A percentile compares a stretch with the other conserved stretches of the same genome.
phyloP scores from a whole-genome alignment of 352 stramenopile species.

The Globisporangium nunn region DNA sequence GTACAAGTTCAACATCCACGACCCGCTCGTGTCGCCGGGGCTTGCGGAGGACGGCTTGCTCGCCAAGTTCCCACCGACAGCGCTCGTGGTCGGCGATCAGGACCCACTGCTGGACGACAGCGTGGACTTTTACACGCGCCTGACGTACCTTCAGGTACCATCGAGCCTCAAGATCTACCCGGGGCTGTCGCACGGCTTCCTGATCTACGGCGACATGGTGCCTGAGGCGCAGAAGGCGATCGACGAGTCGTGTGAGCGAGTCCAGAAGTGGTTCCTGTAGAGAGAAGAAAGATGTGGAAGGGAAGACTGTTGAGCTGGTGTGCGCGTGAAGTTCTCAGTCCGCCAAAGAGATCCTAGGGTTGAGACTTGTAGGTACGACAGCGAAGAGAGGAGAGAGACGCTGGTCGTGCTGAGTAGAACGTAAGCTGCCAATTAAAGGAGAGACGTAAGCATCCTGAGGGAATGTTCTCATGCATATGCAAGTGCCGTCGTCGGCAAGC shows the following conservation, averaged over 20 bases:
- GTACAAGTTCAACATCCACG: constrained; percentile 86
- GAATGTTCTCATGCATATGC: too few species aligned
- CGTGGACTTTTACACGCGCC: constrained; percentile 86
- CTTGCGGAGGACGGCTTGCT: constrained; percentile 73
- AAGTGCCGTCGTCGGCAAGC: too few species aligned
- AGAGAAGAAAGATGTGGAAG: neutral
- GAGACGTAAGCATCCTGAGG: too few species aligned
- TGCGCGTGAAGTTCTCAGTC: too few species aligned
- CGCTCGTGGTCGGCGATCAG: constrained; percentile 78
- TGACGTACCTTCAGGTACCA: constrained; percentile 72
- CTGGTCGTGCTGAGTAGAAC: too few species aligned
- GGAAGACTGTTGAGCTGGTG: neutral
- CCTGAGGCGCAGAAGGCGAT: constrained; percentile 72
- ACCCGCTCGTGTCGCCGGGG: constrained; percentile 79
- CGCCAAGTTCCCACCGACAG: constrained; percentile 71
- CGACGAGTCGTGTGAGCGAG: constrained; percentile 72
- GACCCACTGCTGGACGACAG: constrained; percentile 85
- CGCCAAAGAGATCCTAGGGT: neutral
- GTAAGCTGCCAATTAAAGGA: neutral
- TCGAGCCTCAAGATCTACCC: constrained; percentile 82
- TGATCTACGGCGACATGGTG: constrained; percentile 83
- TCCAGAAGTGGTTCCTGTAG: constrained; percentile 49
- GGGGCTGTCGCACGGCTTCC: constrained; percentile 79
- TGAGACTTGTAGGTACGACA: neutral
- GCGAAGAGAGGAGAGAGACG: too few species aligned